Conservation (phyloP, 1,284 basidiomycete species). For the Rhodotorula sp. region DNA sequence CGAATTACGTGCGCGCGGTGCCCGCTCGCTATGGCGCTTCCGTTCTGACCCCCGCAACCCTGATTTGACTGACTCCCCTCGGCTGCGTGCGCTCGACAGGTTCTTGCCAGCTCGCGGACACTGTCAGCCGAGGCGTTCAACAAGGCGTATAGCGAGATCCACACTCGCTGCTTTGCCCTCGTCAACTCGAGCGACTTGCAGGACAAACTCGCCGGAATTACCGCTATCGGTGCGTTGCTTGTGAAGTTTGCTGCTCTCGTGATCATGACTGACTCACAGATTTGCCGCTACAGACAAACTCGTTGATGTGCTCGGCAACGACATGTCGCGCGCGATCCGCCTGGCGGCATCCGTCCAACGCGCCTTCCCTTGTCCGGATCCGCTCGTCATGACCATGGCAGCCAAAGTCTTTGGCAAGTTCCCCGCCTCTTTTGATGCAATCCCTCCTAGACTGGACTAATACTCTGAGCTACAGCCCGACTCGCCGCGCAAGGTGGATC, state of each 20-base stretch:
- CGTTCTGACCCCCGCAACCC: neutral
- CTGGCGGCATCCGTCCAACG: slow-evolving; percentile 46
- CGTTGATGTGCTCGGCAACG: slow-evolving; percentile 44
- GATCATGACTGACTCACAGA: neutral
- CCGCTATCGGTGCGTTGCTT: slow-evolving; percentile 40
- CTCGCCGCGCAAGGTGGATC: slow-evolving; percentile 45
- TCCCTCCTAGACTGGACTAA: neutral
- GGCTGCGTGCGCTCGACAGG: neutral
- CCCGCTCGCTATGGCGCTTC: neutral
- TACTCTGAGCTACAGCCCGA: slow-evolving; percentile 36
- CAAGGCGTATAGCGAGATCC: slow-evolving; percentile 40
- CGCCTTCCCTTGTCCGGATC: slow-evolving; percentile 46
- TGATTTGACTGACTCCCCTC: slow-evolving; percentile 2
- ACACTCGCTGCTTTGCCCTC: slow-evolving; percentile 40
- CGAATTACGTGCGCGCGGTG: slow-evolving; percentile 19
- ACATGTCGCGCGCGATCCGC: slow-evolving; percentile 45
- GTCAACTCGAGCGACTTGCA: slow-evolving; percentile 44
- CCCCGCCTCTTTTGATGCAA: no score
- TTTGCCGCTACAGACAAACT: slow-evolving; percentile 32
- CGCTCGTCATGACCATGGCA: slow-evolving; percentile 47
- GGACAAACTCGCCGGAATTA: slow-evolving; percentile 45
- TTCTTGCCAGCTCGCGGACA: slow-evolving; percentile 37
- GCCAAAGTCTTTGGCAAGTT: slow-evolving; percentile 45
- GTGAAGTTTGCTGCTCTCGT: no score
- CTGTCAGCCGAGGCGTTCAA: slow-evolving; percentile 42